Conservation (phyloP, 2,329 filamentous ascomycete genomes). For the Ophiostoma australiae region DNA sequence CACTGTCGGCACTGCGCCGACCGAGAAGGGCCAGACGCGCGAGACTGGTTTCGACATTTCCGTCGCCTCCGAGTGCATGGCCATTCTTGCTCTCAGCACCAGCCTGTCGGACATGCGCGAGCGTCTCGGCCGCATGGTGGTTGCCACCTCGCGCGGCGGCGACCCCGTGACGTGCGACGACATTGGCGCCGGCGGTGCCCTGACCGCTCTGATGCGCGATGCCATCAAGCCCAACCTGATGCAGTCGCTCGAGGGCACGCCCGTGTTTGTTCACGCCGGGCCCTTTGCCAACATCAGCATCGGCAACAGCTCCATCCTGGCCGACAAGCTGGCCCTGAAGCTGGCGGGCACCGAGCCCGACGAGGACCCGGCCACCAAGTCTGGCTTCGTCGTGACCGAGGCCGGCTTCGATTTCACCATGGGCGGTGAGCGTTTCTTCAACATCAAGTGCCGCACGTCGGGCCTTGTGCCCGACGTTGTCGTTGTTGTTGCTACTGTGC, state of each 20-base stretch:
- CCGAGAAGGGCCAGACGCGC: constrained; percentile 82
- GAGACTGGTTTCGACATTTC: constrained; percentile 97
- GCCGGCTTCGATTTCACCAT: constrained; percentile 99
- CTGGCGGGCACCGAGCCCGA: constrained; percentile 90
- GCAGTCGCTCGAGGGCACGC: constrained; percentile 95
- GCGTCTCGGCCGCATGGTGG: constrained; percentile 89
- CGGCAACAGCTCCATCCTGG: constrained; percentile 89
- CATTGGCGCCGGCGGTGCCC: constrained; percentile 82
- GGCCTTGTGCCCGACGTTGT: constrained; percentile 89
- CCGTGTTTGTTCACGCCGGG: constrained; percentile 94
- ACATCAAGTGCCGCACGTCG: constrained; percentile 97
- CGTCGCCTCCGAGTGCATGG: constrained; percentile 97
- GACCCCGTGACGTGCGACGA: constrained; percentile 96
- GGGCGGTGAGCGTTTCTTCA: constrained; percentile 99
- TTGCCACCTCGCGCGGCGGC: constrained; percentile 77
- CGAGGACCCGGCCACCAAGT: constrained; percentile 75
- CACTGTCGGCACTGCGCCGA: constrained; percentile 80
- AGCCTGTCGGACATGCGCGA: constrained; percentile 84
- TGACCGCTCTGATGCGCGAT: constrained; percentile 94
- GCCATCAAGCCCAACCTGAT: constrained; percentile 98
- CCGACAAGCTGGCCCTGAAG: constrained; percentile 93
- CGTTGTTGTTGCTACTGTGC: constrained; percentile 90
- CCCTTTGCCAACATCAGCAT: constrained; percentile 99
- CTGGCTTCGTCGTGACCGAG: constrained; percentile 92
- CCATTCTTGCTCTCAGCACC: constrained; percentile 89